Base-by-base conservation (phyloP, 192 early-diverging fungal genomes). In the Phlyctochytrium bullatum region DNA sequence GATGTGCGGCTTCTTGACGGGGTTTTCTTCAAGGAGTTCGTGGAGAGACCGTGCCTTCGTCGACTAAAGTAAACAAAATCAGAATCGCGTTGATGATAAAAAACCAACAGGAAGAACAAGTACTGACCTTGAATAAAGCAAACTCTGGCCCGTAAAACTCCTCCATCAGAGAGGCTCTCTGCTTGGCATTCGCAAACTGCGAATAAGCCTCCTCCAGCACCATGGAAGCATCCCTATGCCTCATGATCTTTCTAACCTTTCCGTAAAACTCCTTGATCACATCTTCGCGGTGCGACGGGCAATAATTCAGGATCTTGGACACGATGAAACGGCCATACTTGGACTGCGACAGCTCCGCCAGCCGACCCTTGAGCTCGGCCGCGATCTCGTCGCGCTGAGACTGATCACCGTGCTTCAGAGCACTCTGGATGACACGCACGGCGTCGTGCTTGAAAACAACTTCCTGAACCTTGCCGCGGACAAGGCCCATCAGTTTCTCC, bases 81-180 rank as follows among this genome's bases (percentile, higher is more conserved):
- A 66, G 25, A 66, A 16, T 14, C 25, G 34, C 65, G 10, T 67
- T 66, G 1, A 30, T 24, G 1, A n/a, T 20, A 29, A n/a, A 0
- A 2, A 72, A 4, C 17, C 58, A 57, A 50, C 23, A 68, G n/a
- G n/a, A 6, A 30, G 40, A 27, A 28, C 3, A 34, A 3, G 34
- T 66, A 80, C n/a, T n/a, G n/a, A n/a, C 79, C 86, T 88, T 92
- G 74, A 94, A 96, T 27, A 97, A 66, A 2, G 90, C 85, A 79
- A 90, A 93, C 72, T 97, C 95, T 14, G 87, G 89, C 52, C 95
- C 95, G 75, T 95, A 97, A 71, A 98, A 93, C 80, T 98, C 95
- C 57, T 91, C 87, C 56, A 93, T 84, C 67, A 98, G 76, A 20
- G 77, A 73, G 52, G 79, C 79, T 36, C 89, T 72, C 74, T 98